Percentiles rank a stretch among this genome's conserved stretches.
Conservation (phyloP, 1,284 basidiomycete species). For the Stygiomarasmius scandens region DNA sequence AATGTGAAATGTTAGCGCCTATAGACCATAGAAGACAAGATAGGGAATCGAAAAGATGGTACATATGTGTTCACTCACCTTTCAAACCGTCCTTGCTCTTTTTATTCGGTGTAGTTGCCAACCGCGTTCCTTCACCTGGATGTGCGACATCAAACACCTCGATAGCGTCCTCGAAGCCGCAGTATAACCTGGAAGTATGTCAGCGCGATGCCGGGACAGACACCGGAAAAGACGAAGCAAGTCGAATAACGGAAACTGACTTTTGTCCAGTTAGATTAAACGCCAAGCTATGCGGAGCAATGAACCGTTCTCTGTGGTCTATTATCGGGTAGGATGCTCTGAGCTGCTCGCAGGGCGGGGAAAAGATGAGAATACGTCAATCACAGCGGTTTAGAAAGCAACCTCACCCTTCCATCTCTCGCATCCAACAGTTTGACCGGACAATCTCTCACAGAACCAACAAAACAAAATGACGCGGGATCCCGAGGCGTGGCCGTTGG, state of each 20-base stretch:
- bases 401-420: conserved; percentile 72
- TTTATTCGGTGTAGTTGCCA: conserved; percentile 76
- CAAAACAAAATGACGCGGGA: conserved; percentile 76
- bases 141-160: conserved; percentile 82
- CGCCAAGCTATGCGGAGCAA: conserved; percentile 81
- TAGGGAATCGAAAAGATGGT: too few relatives aligned
- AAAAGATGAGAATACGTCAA: not conserved
- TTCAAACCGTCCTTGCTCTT: conserved; percentile 85
- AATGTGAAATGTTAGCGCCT: not conserved
- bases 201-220: too few relatives aligned
- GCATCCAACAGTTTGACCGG: conserved; percentile 85
- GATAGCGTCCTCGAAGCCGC: conserved; percentile 87
- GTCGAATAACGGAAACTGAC: conserved; percentile 46
- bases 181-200: conserved; percentile 68
- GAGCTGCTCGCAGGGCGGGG: conserved; percentile 48
- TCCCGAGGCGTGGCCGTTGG: conserved; percentile 64
- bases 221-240: too few relatives aligned
- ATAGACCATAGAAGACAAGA: too few relatives aligned
- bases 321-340: conserved; percentile 91
- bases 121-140: conserved; percentile 74
- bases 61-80: too few relatives aligned
- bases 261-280: conserved; percentile 73
- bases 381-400: conserved; percentile 11
- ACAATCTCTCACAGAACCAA: conserved; percentile 78
- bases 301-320: conserved; percentile 86